Evolutionary conservation across 192 early-diverging fungal genomes (phyloP).

Genomic region (Gamsiella multidivaricata): DNA sequence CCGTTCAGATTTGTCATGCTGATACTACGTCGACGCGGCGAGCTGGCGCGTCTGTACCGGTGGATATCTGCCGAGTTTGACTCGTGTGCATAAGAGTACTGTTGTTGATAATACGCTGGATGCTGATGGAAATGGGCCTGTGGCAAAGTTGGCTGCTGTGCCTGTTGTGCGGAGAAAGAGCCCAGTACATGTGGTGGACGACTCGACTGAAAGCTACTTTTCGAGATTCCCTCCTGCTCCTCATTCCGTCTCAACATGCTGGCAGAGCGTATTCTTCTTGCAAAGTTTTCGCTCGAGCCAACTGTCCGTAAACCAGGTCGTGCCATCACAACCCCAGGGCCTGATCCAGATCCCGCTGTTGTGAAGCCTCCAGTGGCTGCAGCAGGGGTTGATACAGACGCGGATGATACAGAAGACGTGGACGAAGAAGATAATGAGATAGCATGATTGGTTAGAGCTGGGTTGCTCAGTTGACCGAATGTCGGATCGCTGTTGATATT

Average conservation of each 20-base stretch:
- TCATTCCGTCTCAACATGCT: slow-evolving; percentile 56
- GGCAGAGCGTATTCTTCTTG: slow-evolving; percentile 59
- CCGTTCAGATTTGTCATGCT: slow-evolving; percentile 53
- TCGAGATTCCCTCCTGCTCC: slow-evolving; percentile 56
- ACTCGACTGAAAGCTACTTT: slow-evolving; percentile 37
- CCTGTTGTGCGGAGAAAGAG: slow-evolving; percentile 6
- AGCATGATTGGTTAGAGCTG: slow-evolving; percentile 10
- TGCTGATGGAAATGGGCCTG: slow-evolving; percentile 23
- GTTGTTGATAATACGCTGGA: slow-evolving; percentile 32
- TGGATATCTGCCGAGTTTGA: slow-evolving; percentile 18
- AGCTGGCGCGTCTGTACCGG: slow-evolving; percentile 47
- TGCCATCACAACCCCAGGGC: slow-evolving; percentile 11
- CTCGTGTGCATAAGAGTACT: slow-evolving; percentile 35
- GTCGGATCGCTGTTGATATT: slow-evolving; percentile 30
- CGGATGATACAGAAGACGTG: slow-evolving; percentile 11
- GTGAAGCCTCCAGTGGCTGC: slow-evolving; percentile 7
- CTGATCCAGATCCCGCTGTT: slow-evolving; percentile 5
- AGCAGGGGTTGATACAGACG: slow-evolving; percentile 18
- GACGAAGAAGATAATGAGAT: slow-evolving; percentile 23
- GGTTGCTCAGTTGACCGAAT: slow-evolving; percentile 16
- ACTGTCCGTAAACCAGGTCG: slow-evolving; percentile 39
- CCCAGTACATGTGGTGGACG: slow-evolving; percentile 17
- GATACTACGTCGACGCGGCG: slow-evolving; percentile 46
- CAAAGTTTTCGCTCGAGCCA: slow-evolving; percentile 52
- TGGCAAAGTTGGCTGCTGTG: not conserved